phyloP scores from a whole-genome alignment of 305 asterid species.

The Fraxinus nigra region DNA sequence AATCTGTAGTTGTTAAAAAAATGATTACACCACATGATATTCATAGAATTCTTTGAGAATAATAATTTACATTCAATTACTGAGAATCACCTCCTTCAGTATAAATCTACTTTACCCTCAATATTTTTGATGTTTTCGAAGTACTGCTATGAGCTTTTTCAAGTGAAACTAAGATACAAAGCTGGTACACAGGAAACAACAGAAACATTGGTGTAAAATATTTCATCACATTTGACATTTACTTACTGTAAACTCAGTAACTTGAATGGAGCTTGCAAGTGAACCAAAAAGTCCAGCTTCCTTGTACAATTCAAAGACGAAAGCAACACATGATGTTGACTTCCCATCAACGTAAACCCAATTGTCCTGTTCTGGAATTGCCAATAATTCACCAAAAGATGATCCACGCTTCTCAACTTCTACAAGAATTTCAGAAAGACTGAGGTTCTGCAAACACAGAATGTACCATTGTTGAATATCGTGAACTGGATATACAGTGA shows the following conservation, averaged over 20 bases:
- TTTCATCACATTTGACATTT: background rate
- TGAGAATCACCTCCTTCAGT: background rate
- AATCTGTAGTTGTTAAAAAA: conserved; percentile 35
- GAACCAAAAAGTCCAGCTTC: conserved; percentile 81
- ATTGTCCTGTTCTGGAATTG: conserved; percentile 80
- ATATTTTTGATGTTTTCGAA: too few relatives aligned
- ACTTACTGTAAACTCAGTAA: conserved; percentile 93
- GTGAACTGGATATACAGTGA: background rate
- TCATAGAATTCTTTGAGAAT: background rate
- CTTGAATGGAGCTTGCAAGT: conserved; percentile 69
- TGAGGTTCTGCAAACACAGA: conserved; percentile 53
- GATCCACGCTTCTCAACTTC: conserved; percentile 89
- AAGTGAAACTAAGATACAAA: background rate
- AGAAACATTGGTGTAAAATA: background rate
- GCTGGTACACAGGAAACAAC: background rate
- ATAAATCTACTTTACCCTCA: background rate
- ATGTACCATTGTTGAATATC: background rate
- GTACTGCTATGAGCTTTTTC: background rate
- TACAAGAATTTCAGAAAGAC: conserved; percentile 79
- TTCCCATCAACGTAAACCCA: conserved; percentile 91
- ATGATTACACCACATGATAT: background rate
- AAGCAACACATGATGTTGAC: conserved; percentile 90
- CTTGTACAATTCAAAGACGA: conserved; percentile 78
- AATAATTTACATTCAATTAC: background rate
- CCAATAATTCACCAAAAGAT: conserved; percentile 76